Evolutionary conservation across 805 yeast species (phyloP).

Genomic region (Barnettozyma botsteinii): DNA sequence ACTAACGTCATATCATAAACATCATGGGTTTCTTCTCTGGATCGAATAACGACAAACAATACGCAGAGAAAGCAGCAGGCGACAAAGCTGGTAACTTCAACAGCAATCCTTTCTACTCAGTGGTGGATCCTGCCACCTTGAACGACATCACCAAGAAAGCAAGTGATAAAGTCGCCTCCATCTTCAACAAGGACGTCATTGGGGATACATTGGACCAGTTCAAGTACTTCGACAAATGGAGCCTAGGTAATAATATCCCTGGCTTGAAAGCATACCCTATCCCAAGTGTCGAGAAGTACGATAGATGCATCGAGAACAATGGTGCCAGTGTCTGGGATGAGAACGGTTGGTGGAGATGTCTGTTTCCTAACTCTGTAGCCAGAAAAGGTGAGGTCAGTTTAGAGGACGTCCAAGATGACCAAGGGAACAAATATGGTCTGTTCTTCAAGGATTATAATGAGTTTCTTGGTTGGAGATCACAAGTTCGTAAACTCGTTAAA

Average conservation of each 20-base stretch:
- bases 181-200: constrained; percentile 9
- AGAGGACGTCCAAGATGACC: constrained; percentile 50
- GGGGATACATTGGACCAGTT: constrained; percentile 3
- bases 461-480: constrained; percentile 60
- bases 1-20: neutral
- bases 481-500: constrained; percentile 43
- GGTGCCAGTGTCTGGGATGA: constrained; percentile 83
- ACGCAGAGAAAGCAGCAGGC: constrained; percentile 11
- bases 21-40: constrained; percentile 18
- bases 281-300: constrained; percentile 55
- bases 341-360: constrained; percentile 85
- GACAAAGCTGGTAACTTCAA: neutral
- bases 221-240: constrained; percentile 11
- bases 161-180: neutral
- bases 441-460: constrained; percentile 64
- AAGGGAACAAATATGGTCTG: constrained; percentile 43
- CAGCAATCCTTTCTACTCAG: neutral
- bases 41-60: constrained; percentile 11
- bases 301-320: constrained; percentile 52
- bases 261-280: constrained; percentile 50
- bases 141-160: constrained; percentile 3
- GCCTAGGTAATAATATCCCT: constrained; percentile 12
- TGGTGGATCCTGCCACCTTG: constrained; percentile 3
- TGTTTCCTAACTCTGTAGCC: constrained; percentile 56
- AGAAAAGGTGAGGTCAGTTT: constrained; percentile 35